Conservation (phyloP, 2,329 filamentous ascomycete genomes). For the Hymenoscyphus scutula region DNA sequence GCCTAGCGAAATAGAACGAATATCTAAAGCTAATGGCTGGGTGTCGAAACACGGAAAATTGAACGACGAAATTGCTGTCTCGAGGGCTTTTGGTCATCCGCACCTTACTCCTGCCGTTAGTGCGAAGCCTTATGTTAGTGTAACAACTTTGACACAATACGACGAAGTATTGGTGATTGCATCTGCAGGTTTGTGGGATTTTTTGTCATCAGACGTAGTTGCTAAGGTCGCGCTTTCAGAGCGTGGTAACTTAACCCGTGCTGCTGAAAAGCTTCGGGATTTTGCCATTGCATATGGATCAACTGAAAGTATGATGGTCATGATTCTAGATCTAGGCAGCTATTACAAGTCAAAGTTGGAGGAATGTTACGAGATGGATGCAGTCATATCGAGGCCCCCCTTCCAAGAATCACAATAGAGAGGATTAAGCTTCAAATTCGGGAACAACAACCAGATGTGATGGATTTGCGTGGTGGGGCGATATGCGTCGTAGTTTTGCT, state of each 20-base stretch:
- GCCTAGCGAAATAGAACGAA: constrained; percentile 78
- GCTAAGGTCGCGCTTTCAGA: constrained; percentile 91
- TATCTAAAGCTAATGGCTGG: constrained; percentile 91
- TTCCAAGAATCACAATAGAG: too few relatives aligned
- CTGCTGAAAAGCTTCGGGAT: constrained; percentile 90
- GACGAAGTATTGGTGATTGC: constrained; percentile 93
- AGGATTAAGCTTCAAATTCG: too few relatives aligned
- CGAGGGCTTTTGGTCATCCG: constrained; percentile 90
- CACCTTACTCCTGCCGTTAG: constrained; percentile 90
- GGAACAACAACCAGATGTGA: too few relatives aligned
- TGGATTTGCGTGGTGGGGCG: too few relatives aligned
- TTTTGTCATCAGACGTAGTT: constrained; percentile 81
- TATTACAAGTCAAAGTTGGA: too few relatives aligned
- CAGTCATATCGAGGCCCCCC: too few relatives aligned
- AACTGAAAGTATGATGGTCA: constrained; percentile 95
- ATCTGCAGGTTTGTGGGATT: constrained; percentile 93
- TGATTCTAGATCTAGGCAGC: constrained; percentile 66
- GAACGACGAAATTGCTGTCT: constrained; percentile 88
- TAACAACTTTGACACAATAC: constrained; percentile 75
- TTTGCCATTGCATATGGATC: constrained; percentile 94
- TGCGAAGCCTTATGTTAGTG: constrained; percentile 79
- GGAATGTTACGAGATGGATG: too few relatives aligned
- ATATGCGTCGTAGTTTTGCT: too few relatives aligned
- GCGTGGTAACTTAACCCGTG: constrained; percentile 86
- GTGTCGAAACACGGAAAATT: constrained; percentile 92